A percentile compares a stretch with the other conserved stretches of the same genome.
Evolutionary conservation across 2,329 filamentous ascomycete genomes (phyloP).

Genomic region (Leptoxyphium fumago): DNA sequence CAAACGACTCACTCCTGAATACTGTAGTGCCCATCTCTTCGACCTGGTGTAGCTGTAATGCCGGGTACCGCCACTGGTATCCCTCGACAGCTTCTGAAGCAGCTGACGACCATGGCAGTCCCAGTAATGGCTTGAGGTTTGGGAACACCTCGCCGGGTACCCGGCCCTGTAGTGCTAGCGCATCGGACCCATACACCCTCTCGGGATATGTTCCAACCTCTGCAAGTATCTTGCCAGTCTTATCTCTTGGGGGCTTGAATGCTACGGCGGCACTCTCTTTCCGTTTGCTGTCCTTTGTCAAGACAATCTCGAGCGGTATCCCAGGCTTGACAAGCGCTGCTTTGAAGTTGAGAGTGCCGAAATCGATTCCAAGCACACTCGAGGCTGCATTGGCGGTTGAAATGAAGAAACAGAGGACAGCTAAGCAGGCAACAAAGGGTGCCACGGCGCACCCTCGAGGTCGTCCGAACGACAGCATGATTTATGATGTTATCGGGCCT

Average conservation of each 20-base stretch:
- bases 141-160: slow-evolving; percentile 91
- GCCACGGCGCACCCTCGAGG: slow-evolving; percentile 13
- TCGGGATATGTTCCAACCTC: slow-evolving; percentile 52
- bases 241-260: slow-evolving; percentile 69
- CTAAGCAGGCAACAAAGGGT: slow-evolving; percentile 8
- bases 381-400: slow-evolving; percentile 47
- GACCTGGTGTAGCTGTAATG: slow-evolving; percentile 51
- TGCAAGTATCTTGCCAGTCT: slow-evolving; percentile 39
- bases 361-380: slow-evolving; percentile 79
- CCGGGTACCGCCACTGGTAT: slow-evolving; percentile 66
- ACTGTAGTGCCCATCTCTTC: slow-evolving; percentile 51
- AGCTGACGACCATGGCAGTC: slow-evolving; percentile 37
- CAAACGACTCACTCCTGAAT: slow-evolving; percentile 67
- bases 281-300: slow-evolving; percentile 93
- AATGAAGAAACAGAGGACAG: slow-evolving; percentile 39
- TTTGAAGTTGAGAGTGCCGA: slow-evolving; percentile 96
- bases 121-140: slow-evolving; percentile 84
- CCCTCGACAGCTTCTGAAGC: slow-evolving; percentile 48
- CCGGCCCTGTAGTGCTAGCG: slow-evolving; percentile 68
- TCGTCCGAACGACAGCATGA: slow-evolving; percentile 12
- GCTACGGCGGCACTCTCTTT: slow-evolving; percentile 86
- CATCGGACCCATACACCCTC: slow-evolving; percentile 81
- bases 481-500: not conserved
- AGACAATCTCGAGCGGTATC: slow-evolving; percentile 90
- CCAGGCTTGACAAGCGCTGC: slow-evolving; percentile 90